Conservation (phyloP, 306 rosid species). For the Rosa multiflora region DNA sequence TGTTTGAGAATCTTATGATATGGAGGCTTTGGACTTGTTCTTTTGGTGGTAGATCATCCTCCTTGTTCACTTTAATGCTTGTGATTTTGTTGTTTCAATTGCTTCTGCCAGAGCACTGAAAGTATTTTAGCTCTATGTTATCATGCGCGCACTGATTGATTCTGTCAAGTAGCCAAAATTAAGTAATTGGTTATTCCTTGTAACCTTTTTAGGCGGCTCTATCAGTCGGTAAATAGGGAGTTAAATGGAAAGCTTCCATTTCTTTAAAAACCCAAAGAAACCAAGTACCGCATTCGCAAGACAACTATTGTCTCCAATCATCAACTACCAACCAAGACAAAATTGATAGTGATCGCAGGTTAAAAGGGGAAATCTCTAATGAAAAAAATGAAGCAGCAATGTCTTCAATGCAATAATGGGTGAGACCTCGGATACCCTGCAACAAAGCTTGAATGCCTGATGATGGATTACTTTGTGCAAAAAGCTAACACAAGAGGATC, state of each 20-base stretch:
- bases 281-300: not conserved
- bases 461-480: too few relatives aligned
- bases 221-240: too few relatives aligned
- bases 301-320: too few relatives aligned
- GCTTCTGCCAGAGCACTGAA: not conserved
- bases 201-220: too few relatives aligned
- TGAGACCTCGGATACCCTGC: too few relatives aligned
- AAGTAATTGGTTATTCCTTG: too few relatives aligned
- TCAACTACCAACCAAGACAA: not conserved
- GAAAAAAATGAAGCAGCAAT: too few relatives aligned
- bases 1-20: not conserved
- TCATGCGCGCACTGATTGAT: not conserved
- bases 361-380: not conserved
- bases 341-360: not conserved
- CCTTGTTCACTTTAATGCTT: not conserved
- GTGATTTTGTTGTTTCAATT: not conserved
- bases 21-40: conserved; percentile 1
- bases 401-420: not conserved
- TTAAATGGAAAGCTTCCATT: not conserved
- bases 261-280: not conserved
- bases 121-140: not conserved
- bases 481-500: too few relatives aligned
- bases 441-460: too few relatives aligned
- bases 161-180: too few relatives aligned
- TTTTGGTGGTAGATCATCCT: not conserved